Evolutionary conservation across 805 yeast genomes (phyloP).

Genomic region (Ogataea nitratoaversa): DNA sequence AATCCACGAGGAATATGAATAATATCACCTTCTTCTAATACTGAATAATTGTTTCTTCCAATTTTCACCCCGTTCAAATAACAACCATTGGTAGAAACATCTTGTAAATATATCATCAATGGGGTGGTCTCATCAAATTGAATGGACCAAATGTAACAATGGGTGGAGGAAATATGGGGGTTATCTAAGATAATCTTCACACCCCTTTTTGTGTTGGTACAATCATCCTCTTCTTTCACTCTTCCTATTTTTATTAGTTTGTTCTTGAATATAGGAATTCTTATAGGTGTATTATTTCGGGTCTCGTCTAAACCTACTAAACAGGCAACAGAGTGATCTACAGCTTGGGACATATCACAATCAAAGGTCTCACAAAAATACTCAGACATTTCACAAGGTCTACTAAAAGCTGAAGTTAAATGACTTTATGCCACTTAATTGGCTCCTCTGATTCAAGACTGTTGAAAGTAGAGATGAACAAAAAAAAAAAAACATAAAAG

Average conservation of each 20-base stretch:
- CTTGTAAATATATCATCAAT: conserved; percentile 48
- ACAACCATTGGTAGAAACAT: conserved; percentile 49
- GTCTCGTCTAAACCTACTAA: conserved; percentile 5
- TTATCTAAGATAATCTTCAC: conserved; percentile 29
- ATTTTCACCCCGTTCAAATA: conserved; percentile 35
- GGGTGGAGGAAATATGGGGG: conserved; percentile 41
- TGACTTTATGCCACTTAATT: too few relatives aligned
- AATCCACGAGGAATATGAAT: conserved; percentile 34
- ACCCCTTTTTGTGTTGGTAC: conserved; percentile 2
- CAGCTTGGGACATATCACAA: background rate
- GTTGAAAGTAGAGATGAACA: too few relatives aligned
- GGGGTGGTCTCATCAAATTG: conserved; percentile 45
- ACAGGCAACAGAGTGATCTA: background rate
- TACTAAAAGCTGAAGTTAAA: too few relatives aligned
- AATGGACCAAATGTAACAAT: conserved; percentile 34
- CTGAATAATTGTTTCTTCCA: conserved; percentile 28
- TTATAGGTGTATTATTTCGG: background rate
- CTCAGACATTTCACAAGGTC: too few relatives aligned
- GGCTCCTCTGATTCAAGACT: too few relatives aligned
- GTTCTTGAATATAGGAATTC: conserved; percentile 23
- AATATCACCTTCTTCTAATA: conserved; percentile 33
- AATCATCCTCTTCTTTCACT: conserved; percentile 23
- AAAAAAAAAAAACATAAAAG: too few relatives aligned
- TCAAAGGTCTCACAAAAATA: too few relatives aligned
- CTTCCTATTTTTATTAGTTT: conserved; percentile 43